Evolutionary conservation across 495 filamentous ascomycete species (phyloP).

Genomic region (Viridothelium virens): DNA sequence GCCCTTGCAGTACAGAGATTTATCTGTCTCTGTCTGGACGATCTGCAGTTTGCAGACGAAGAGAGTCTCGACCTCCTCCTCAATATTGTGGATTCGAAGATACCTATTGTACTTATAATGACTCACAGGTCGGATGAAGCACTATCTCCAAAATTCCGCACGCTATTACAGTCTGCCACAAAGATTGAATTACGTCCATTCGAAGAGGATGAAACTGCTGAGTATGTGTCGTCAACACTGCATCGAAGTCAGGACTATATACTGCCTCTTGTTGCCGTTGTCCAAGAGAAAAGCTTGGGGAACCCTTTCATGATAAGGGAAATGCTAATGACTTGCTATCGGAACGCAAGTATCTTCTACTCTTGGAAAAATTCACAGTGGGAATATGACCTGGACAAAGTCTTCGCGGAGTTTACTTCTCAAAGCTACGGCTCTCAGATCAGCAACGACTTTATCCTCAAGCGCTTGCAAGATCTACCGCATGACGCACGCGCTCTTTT

Average conservation of each 20-base stretch:
- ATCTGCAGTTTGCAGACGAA: slow-evolving; percentile 78
- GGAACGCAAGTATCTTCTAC: slow-evolving; percentile 81
- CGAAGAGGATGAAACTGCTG: slow-evolving; percentile 62
- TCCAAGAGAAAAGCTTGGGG: slow-evolving; percentile 73
- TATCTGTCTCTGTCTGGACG: slow-evolving; percentile 77
- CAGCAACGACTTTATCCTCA: slow-evolving; percentile 69
- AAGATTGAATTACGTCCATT: slow-evolving; percentile 60
- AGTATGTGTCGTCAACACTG: slow-evolving; percentile 70
- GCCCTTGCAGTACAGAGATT: slow-evolving; percentile 69
- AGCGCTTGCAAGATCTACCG: slow-evolving; percentile 67
- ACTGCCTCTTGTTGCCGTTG: slow-evolving; percentile 57
- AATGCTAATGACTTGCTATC: slow-evolving; percentile 81
- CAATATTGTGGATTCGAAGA: slow-evolving; percentile 60
- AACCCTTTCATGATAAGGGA: slow-evolving; percentile 86
- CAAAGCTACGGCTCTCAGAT: slow-evolving; percentile 69
- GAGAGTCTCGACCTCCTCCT: slow-evolving; percentile 74
- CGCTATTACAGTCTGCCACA: slow-evolving; percentile 38
- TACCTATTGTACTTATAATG: slow-evolving; percentile 72
- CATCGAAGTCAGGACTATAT: slow-evolving; percentile 52
- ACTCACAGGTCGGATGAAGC: slow-evolving; percentile 51
- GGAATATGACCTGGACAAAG: slow-evolving; percentile 75
- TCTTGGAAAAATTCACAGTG: slow-evolving; percentile 65
- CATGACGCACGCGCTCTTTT: slow-evolving; percentile 64
- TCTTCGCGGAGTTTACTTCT: slow-evolving; percentile 73
- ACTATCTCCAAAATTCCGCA: slow-evolving; percentile 24